Evolutionary conservation across 768 basidiomycete species (phyloP).

Genomic region (Sporobolomyces pararoseus): DNA sequence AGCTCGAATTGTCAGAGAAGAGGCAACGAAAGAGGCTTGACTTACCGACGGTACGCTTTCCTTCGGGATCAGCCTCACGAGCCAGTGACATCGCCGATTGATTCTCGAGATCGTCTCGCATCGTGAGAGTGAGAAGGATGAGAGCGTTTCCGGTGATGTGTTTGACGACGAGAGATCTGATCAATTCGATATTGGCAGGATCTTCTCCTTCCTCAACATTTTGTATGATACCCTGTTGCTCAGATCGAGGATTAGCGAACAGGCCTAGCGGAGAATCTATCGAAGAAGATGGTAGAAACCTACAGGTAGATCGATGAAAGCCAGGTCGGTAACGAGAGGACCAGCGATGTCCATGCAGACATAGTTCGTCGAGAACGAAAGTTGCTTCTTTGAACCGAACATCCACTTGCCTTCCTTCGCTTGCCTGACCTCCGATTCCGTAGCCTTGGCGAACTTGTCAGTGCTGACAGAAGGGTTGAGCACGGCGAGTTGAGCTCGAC

Average conservation of each 20-base stretch:
- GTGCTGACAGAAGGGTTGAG: constrained; percentile 47
- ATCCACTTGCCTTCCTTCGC: constrained; percentile 5
- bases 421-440: constrained; percentile 2
- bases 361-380: constrained; percentile 54
- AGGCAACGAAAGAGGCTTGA: neutral
- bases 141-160: constrained; percentile 59
- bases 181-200: constrained; percentile 47
- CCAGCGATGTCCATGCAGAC: constrained; percentile 55
- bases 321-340: constrained; percentile 50
- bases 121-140: constrained; percentile 65
- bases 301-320: constrained; percentile 47
- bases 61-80: constrained; percentile 56
- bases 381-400: constrained; percentile 42
- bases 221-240: constrained; percentile 53
- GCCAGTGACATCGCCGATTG: constrained; percentile 61
- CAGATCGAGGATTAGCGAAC: neutral
- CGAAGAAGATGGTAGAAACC: neutral
- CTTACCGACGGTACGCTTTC: constrained; percentile 63
- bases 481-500: constrained; percentile 62
- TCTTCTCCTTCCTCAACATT: constrained; percentile 52
- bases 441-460: constrained; percentile 30
- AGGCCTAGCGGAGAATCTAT: too few species aligned
- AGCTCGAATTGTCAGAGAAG: neutral
- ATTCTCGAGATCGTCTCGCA: constrained; percentile 66
- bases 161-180: constrained; percentile 55